Evolutionary conservation across 2,329 filamentous ascomycete species (phyloP).

Genomic region (Neurospora sp.): DNA sequence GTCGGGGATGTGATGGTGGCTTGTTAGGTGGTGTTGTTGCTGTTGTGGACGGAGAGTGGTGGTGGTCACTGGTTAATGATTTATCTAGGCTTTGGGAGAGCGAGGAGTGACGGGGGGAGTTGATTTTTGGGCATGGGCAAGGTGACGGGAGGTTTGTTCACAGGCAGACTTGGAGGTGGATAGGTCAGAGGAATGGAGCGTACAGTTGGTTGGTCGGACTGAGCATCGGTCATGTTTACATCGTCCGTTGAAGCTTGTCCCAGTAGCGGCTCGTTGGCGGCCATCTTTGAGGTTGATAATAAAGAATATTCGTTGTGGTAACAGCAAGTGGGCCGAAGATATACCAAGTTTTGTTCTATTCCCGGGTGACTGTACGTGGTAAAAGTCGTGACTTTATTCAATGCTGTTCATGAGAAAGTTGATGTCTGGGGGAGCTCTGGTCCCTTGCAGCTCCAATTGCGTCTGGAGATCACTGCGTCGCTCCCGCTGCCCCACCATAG

Average conservation of each 20-base stretch:
- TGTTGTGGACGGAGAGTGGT: slow-evolving; percentile 9
- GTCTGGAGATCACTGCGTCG: not conserved
- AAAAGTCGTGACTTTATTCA: not conserved
- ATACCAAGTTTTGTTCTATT: not conserved
- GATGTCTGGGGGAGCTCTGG: not conserved
- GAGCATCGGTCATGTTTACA: slow-evolving; percentile 11
- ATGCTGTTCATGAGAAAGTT: not conserved
- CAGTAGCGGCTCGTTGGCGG: not conserved
- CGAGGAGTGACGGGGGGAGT: not conserved
- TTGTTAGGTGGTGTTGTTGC: slow-evolving; percentile 3
- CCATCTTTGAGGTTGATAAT: not conserved
- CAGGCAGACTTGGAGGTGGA: not conserved
- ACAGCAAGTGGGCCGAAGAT: not conserved
- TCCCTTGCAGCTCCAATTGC: not conserved
- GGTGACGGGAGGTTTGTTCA: not conserved
- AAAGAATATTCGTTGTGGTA: not conserved
- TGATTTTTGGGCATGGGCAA: not conserved
- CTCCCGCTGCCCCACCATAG: slow-evolving; percentile 2
- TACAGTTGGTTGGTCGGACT: slow-evolving; percentile 5
- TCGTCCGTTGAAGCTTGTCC: slow-evolving; percentile 1
- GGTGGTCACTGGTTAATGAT: not conserved
- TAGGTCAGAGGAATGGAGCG: not conserved
- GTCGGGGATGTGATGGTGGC: slow-evolving; percentile 36
- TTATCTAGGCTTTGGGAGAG: slow-evolving; percentile 2
- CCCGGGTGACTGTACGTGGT: not conserved